Evolutionary conservation across 2,329 filamentous ascomycete species (phyloP), one percentile per base, ranked within the genome.

Genomic region (Huntiella abstrusa): DNA sequence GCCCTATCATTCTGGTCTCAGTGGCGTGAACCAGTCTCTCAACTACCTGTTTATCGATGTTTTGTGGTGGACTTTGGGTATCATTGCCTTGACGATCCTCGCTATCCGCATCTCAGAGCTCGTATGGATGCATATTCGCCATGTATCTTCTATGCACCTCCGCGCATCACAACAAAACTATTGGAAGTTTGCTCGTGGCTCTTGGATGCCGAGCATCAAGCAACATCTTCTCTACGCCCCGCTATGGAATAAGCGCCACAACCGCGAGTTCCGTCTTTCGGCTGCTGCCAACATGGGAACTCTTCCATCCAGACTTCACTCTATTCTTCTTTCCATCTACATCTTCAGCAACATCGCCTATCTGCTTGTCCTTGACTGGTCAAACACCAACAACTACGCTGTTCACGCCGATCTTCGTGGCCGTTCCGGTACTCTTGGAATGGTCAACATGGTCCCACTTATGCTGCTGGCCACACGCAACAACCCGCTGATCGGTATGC

Each of bases 361-460:
- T 63, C 73, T 77, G 64, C 67, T 77, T 50, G 59, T 70, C 41
- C 64, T 82, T 44, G 64, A 80, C 60, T 81, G 75, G 67, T 53
- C 54, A n/a, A 64, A 68, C 47, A 55, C 63, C 41, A 76, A 80
- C 57, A 64, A 62, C 46, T 79, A 67, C 56, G 70, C 78, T 2
- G 68, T 92, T 22, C 67, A 83, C 4, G 58, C 60, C 35, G 66
- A 75, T 48, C 59, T 80, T 44, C 68, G 80, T 52, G 82, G 81
- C 60, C 73, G 82, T 33, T 77, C 76, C 15, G 83, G 82, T 52
- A 68, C 78, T 41, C 66, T 88, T 51, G 63, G 80, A 5, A 72
- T 77, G 37, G 72, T 83, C 58, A 88, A 88, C 64, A 83, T 87
- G 81, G 64, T 77, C 41, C 82, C 83, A 1, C 65, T 87, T 3